Percentiles rank a stretch among this genome's conserved stretches.
These are phyloP conservation scores for Talaromyces liani DNA, from an alignment of 495 filamentous ascomycete genomes.

Conservation along the genomic window DNA sequence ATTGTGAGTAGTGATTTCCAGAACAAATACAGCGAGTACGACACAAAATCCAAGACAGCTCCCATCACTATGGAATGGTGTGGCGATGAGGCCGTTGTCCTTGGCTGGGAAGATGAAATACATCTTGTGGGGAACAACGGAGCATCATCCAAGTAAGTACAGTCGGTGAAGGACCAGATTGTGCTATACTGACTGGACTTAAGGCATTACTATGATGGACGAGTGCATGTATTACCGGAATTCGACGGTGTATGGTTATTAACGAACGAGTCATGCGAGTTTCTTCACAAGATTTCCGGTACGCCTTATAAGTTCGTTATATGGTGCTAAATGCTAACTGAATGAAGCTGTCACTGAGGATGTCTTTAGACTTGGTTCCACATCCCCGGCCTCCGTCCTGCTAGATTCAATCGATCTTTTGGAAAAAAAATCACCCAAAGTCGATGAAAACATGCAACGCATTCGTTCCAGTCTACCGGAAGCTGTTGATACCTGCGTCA, in stretches of 20 bases:
- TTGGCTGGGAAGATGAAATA: constrained; percentile 98
- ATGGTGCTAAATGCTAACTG: constrained; percentile 9
- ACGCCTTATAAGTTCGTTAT: constrained; percentile 8
- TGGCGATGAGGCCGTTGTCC: constrained; percentile 86
- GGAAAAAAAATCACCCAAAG: constrained; percentile 90
- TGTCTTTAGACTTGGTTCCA: constrained; percentile 81
- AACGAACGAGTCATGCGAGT: constrained; percentile 89
- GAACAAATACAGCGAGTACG: constrained; percentile 82
- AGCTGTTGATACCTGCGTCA: constrained; percentile 86
- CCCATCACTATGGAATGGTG: constrained; percentile 93
- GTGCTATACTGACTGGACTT: background rate
- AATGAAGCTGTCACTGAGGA: constrained; percentile 67
- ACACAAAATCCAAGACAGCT: constrained; percentile 74
- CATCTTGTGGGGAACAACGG: constrained; percentile 85
- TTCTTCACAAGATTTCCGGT: constrained; percentile 83
- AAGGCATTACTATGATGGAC: constrained; percentile 83
- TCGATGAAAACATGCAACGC: constrained; percentile 93
- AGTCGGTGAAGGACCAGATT: background rate
- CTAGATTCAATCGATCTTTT: constrained; percentile 88
- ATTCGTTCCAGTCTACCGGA: constrained; percentile 80
- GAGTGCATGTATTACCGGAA: constrained; percentile 83
- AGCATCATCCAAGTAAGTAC: constrained; percentile 54
- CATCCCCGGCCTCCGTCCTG: constrained; percentile 79
- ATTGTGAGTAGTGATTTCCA: constrained; percentile 94
- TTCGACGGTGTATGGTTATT: constrained; percentile 81